Percentiles rank a stretch among this genome's conserved stretches.
These are phyloP conservation scores for Usnea hakonensis DNA, from an alignment of 495 filamentous ascomycete species.

Conservation along the genomic window DNA sequence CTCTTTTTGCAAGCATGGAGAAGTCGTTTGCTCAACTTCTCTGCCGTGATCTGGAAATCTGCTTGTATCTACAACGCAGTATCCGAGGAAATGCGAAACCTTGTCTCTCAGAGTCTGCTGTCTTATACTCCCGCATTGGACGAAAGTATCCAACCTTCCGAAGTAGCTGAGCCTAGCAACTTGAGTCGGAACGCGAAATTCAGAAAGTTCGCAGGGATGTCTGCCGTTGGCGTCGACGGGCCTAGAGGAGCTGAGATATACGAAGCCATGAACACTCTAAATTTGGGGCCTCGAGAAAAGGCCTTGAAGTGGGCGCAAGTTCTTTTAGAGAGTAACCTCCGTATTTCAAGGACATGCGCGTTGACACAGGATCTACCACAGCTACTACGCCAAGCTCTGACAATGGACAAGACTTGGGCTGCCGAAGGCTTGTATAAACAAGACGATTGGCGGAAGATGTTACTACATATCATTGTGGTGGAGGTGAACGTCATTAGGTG, in stretches of 20 bases:
- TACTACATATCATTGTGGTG: slow-evolving; percentile 3
- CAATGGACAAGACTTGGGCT: slow-evolving; percentile 17
- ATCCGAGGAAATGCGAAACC: slow-evolving; percentile 32
- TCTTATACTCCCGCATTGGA: not conserved
- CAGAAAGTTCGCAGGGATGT: slow-evolving; percentile 1
- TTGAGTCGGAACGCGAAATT: not conserved
- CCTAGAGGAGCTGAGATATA: not conserved
- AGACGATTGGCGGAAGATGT: not conserved
- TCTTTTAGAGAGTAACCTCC: slow-evolving; percentile 7
- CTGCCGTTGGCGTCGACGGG: not conserved
- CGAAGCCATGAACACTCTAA: not conserved
- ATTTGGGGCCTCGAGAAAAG: not conserved
- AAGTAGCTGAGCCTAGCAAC: not conserved
- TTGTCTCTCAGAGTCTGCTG: slow-evolving; percentile 21
- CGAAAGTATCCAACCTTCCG: not conserved
- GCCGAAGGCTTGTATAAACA: slow-evolving; percentile 4
- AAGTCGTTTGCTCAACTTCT: slow-evolving; percentile 34
- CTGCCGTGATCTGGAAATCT: slow-evolving; percentile 43
- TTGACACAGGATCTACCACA: slow-evolving; percentile 1
- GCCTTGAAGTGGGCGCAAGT: not conserved
- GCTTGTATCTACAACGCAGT: slow-evolving; percentile 37
- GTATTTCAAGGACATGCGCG: not conserved
- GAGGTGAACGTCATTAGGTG: not conserved
- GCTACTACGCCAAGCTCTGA: slow-evolving; percentile 15
- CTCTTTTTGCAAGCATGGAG: slow-evolving; percentile 39